Conservation (phyloP, 352 stramenopile species). For the Phytophthora meadii region DNA sequence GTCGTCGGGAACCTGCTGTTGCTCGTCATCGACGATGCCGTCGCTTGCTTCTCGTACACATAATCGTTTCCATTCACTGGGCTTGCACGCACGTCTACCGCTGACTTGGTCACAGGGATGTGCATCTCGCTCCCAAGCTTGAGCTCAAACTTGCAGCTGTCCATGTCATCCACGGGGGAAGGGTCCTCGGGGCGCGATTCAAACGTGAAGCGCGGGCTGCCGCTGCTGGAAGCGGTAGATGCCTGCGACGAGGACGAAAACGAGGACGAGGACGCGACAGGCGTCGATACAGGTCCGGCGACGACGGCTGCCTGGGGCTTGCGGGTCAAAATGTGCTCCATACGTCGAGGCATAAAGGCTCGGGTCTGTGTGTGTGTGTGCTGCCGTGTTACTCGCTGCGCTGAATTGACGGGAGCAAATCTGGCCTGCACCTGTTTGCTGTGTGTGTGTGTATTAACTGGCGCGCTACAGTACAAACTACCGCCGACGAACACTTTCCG, state of each 20-base stretch:
- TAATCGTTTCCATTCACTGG: constrained; percentile 28
- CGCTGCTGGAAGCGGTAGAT: constrained; percentile 21
- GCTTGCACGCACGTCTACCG: constrained; percentile 33
- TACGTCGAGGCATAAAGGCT: constrained; percentile 40
- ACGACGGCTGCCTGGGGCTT: constrained; percentile 24
- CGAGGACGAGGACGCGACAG: constrained; percentile 7
- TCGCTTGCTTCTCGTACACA: constrained; percentile 34
- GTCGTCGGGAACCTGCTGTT: constrained; percentile 13
- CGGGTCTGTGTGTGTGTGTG: constrained; percentile 6
- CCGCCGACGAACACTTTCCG: constrained; percentile 14
- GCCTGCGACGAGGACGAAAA: constrained; percentile 8
- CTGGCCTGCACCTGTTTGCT: constrained; percentile 29
- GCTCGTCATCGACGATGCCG: constrained; percentile 17
- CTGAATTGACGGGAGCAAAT: constrained; percentile 21
- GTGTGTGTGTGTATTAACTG: constrained; percentile 12
- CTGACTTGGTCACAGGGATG: constrained; percentile 33
- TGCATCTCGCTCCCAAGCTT: constrained; percentile 47
- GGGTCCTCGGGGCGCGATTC: constrained; percentile 33
- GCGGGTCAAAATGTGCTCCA: constrained; percentile 38
- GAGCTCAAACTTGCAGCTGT: constrained; percentile 46
- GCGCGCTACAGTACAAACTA: constrained; percentile 17
- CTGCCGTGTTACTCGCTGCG: constrained; percentile 2
- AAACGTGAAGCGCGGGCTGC: constrained; percentile 24
- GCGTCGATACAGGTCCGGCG: constrained; percentile 12
- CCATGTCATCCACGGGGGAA: constrained; percentile 27